These are phyloP conservation scores for Posidonia oceanica DNA, from an alignment of 116 monocot genomes.

Conservation along the genomic window DNA sequence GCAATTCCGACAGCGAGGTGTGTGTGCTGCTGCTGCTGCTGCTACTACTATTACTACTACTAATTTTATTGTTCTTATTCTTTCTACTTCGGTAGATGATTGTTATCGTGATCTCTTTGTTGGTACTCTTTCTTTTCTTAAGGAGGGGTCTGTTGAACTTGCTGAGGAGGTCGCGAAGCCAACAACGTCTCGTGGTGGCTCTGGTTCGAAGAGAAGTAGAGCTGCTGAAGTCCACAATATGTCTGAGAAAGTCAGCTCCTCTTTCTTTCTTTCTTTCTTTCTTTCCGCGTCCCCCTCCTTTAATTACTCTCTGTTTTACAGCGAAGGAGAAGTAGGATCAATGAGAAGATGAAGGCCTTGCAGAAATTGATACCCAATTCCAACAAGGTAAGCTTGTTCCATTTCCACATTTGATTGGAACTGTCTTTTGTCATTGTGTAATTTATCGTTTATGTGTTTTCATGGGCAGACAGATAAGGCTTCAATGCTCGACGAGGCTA, in stretches of 20 bases:
- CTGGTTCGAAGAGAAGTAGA: conserved; percentile 61
- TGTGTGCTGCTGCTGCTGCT: no score
- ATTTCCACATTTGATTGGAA: background rate
- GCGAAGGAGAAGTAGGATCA: conserved; percentile 33
- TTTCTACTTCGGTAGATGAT: no score
- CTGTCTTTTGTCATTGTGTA: no score
- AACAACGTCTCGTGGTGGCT: conserved; percentile 10
- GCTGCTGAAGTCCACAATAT: conserved; percentile 80
- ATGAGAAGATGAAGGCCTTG: conserved; percentile 33
- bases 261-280: no score
- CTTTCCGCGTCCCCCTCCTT: background rate
- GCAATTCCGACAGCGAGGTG: no score
- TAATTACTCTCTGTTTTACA: background rate
- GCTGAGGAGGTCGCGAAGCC: conserved; percentile 22
- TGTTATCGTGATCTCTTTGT: no score
- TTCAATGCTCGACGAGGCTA: conserved; percentile 93
- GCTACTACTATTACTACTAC: no score
- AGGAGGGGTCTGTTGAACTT: no score
- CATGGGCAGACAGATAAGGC: conserved; percentile 70
- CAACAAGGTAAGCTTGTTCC: conserved; percentile 29
- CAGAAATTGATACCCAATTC: conserved; percentile 32
- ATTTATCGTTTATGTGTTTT: no score
- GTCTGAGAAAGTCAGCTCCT: conserved; percentile 57
- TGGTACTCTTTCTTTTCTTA: no score
- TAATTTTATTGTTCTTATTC: no score